A percentile compares a stretch with the other conserved stretches of the same genome.
phyloP scores from a whole-genome alignment of 108 stramenopile genomes.

The Cylindrotheca fusiformis region DNA sequence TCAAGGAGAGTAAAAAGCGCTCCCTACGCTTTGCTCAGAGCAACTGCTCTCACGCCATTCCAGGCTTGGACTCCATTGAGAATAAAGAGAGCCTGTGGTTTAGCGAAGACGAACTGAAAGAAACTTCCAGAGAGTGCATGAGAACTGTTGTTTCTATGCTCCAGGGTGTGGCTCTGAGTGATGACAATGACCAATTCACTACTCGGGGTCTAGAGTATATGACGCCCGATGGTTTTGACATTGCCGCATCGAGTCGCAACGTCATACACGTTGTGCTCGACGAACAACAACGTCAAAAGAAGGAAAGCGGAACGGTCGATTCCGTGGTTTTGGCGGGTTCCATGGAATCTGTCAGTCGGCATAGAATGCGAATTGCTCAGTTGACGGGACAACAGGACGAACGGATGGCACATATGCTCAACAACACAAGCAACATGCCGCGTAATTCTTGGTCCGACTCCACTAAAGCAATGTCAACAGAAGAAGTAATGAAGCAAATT shows the following conservation, averaged over 20 bases:
- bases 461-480: no score
- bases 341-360: neutral
- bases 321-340: conserved; percentile 1
- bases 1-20: no score
- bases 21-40: no score
- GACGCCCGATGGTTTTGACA: conserved; percentile 15
- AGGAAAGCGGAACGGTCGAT: conserved; percentile 1
- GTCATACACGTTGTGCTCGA: neutral
- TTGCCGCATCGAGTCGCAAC: conserved; percentile 1
- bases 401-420: no score
- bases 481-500: no score
- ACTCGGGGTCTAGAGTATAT: conserved; percentile 15
- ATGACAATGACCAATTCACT: conserved; percentile 8
- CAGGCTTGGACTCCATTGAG: no score
- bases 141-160: conserved; percentile 1
- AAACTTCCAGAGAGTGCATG: neutral
- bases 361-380: conserved; percentile 9
- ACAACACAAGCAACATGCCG: no score
- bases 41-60: no score
- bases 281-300: conserved; percentile 2
- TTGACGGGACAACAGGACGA: conserved; percentile 9
- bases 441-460: no score
- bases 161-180: neutral
- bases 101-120: neutral
- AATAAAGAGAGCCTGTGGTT: conserved; percentile 1